Percentiles rank a stretch among this genome's conserved stretches.
These are phyloP conservation scores for Quercus aquifolioides DNA, from an alignment of 306 rosid genomes.

Conservation along the genomic window DNA sequence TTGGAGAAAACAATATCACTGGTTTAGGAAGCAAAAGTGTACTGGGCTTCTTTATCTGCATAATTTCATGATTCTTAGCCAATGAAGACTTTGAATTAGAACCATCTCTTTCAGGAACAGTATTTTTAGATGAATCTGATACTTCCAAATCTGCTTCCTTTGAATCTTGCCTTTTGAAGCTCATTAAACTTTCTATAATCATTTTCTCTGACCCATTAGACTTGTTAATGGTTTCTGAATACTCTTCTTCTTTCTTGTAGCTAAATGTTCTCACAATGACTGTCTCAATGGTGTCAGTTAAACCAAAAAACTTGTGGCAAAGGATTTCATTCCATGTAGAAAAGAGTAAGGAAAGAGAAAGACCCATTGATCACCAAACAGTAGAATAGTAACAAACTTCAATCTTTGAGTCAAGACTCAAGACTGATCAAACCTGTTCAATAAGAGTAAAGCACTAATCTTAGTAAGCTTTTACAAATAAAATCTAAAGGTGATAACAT, in stretches of 20 bases:
- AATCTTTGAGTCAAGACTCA: not conserved
- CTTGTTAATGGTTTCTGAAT: constrained; percentile 1
- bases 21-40: constrained; percentile 32
- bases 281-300: not conserved
- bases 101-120: not conserved
- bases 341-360: constrained; percentile 23
- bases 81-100: constrained; percentile 1
- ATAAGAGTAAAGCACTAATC: not conserved
- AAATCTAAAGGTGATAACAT: not conserved
- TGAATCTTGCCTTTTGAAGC: constrained; percentile 7
- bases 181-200: not conserved
- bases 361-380: constrained; percentile 17
- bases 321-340: constrained; percentile 21
- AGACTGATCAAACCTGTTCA: constrained; percentile 5
- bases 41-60: constrained; percentile 23
- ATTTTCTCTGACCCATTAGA: not conserved
- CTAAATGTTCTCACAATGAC: not conserved
- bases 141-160: not conserved
- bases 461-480: not conserved
- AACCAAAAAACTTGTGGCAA: not conserved
- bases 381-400: not conserved
- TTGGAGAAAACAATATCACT: constrained; percentile 18
- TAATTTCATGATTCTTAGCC: not conserved
- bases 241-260: constrained; percentile 1
- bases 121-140: not conserved